phyloP scores from a whole-genome alignment of 208 protist genomes.

The Wallacemonas sp. region DNA sequence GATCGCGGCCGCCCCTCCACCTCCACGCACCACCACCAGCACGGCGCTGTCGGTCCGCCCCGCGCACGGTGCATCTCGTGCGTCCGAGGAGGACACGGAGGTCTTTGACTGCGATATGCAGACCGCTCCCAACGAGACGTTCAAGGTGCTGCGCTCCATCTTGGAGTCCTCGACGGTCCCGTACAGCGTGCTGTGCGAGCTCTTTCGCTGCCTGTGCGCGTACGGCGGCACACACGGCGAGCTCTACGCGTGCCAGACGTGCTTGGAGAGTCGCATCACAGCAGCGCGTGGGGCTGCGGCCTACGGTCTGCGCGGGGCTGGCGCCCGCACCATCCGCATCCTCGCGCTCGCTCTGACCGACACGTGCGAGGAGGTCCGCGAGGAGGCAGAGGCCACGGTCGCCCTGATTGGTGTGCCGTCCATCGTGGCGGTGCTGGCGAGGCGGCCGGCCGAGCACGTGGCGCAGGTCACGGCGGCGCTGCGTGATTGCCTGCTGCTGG shows the following conservation, averaged over 20 bases:
- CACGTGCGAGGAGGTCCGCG: slow-evolving; percentile 44
- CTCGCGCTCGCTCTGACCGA: slow-evolving; percentile 70
- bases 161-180: slow-evolving; percentile 48
- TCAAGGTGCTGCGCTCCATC: slow-evolving; percentile 46
- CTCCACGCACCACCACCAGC: too few relatives aligned
- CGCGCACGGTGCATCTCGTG: not conserved
- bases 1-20: too few relatives aligned
- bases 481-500: slow-evolving; percentile 61
- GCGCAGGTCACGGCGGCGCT: slow-evolving; percentile 55
- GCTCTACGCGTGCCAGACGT: slow-evolving; percentile 56
- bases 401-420: slow-evolving; percentile 32
- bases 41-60: slow-evolving; percentile 1
- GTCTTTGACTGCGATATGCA: slow-evolving; percentile 41
- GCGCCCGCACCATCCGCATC: slow-evolving; percentile 52
- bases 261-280: slow-evolving; percentile 40
- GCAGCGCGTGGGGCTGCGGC: slow-evolving; percentile 44
- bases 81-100: slow-evolving; percentile 22
- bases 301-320: slow-evolving; percentile 66
- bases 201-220: slow-evolving; percentile 60
- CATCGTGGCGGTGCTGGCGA: slow-evolving; percentile 38
- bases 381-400: slow-evolving; percentile 60
- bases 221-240: slow-evolving; percentile 66
- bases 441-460: slow-evolving; percentile 43
- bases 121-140: slow-evolving; percentile 47
- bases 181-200: slow-evolving; percentile 47